These are phyloP conservation scores for Exophiala phaeomuriformis DNA, from an alignment of 2,329 filamentous ascomycete species.

Conservation along the genomic window DNA sequence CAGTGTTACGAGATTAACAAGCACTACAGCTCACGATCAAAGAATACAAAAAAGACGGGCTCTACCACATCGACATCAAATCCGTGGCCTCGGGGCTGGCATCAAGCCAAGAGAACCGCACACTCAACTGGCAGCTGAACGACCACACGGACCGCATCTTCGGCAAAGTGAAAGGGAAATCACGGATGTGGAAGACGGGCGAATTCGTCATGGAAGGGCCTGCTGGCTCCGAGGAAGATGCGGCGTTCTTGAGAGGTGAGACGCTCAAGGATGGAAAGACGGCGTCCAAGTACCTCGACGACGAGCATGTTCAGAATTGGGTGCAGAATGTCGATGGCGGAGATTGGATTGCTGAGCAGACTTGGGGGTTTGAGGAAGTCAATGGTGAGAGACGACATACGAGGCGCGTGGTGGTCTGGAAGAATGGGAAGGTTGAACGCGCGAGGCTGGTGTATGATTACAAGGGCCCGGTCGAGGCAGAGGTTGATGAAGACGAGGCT, in stretches of 20 bases:
- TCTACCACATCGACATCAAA: slow-evolving; percentile 62
- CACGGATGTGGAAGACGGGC: slow-evolving; percentile 30
- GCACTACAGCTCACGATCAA: slow-evolving; percentile 29
- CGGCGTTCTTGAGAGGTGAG: slow-evolving; percentile 37
- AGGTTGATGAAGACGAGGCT: slow-evolving; percentile 14
- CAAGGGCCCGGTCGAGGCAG: slow-evolving; percentile 20
- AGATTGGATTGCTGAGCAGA: slow-evolving; percentile 47
- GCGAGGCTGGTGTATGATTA: slow-evolving; percentile 40
- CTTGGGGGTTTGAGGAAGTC: slow-evolving; percentile 43
- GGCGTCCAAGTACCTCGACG: slow-evolving; percentile 53
- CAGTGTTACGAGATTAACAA: not conserved
- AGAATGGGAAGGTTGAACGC: slow-evolving; percentile 33
- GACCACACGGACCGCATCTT: slow-evolving; percentile 74
- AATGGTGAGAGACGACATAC: slow-evolving; percentile 38
- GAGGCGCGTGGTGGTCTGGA: slow-evolving; percentile 37
- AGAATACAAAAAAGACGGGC: slow-evolving; percentile 39
- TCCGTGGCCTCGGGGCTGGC: slow-evolving; percentile 65
- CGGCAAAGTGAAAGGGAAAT: slow-evolving; percentile 59
- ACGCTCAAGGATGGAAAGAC: slow-evolving; percentile 49
- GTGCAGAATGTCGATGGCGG: slow-evolving; percentile 41
- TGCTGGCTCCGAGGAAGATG: slow-evolving; percentile 34
- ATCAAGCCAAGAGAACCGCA: slow-evolving; percentile 55
- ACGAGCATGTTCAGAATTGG: slow-evolving; percentile 46
- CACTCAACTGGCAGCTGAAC: slow-evolving; percentile 52
- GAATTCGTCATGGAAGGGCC: slow-evolving; percentile 38